phyloP scores from a whole-genome alignment of 1,284 basidiomycete species.

The Malassezia psittaci region DNA sequence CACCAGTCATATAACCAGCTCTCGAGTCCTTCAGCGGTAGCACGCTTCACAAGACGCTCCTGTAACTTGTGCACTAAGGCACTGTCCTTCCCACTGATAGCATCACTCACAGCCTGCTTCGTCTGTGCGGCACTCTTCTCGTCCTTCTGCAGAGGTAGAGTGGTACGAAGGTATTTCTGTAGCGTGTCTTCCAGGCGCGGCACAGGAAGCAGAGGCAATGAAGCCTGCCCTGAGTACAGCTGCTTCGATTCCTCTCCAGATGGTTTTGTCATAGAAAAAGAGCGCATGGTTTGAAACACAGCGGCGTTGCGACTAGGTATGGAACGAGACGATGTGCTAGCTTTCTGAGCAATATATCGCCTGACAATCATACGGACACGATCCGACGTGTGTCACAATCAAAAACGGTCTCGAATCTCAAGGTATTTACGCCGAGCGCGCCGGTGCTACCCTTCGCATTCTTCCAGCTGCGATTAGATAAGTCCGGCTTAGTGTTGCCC shows the following conservation, averaged over 20 bases:
- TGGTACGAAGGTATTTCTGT: constrained; percentile 37
- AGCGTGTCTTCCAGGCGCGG: constrained; percentile 42
- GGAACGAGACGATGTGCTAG: background rate
- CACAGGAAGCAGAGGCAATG: constrained; percentile 43
- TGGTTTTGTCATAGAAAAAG: constrained; percentile 2
- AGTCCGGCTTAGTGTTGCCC: no score
- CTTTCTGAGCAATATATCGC: background rate
- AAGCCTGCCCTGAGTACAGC: constrained; percentile 35
- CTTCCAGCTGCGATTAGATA: background rate
- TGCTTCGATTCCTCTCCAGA: constrained; percentile 13
- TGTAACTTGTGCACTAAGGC: constrained; percentile 68
- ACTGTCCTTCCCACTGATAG: constrained; percentile 59
- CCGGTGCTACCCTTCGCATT: background rate
- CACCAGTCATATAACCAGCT: constrained; percentile 96
- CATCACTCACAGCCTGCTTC: constrained; percentile 52
- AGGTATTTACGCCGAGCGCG: background rate
- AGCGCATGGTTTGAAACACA: constrained; percentile 7
- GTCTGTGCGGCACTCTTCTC: constrained; percentile 27
- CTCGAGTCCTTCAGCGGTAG: constrained; percentile 51
- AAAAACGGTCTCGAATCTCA: background rate
- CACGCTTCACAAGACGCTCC: constrained; percentile 64
- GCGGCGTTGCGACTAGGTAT: background rate
- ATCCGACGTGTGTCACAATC: background rate
- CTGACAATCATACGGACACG: constrained; percentile 1
- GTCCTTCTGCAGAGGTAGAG: constrained; percentile 30